These are phyloP conservation scores for Flaveria sonorensis DNA, from an alignment of 129 eudicot genomes.

Conservation along the genomic window DNA sequence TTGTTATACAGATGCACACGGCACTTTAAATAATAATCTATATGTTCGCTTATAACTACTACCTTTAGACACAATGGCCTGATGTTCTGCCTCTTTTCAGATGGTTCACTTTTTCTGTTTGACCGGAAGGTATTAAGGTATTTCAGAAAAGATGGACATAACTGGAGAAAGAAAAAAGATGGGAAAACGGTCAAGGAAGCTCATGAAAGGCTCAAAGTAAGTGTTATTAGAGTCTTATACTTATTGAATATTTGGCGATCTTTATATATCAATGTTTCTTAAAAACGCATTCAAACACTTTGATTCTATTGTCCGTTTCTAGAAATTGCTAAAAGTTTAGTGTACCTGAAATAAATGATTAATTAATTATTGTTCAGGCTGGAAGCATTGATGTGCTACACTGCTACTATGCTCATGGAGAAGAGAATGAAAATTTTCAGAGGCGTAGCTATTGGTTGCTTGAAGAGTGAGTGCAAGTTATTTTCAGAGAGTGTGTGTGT, in stretches of 20 bases:
- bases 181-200: constrained; percentile 99
- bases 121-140: constrained; percentile 94
- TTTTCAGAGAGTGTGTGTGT: constrained; percentile 11
- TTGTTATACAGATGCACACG: not conserved
- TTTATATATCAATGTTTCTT: not conserved
- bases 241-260: not conserved
- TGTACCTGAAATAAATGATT: constrained; percentile 8
- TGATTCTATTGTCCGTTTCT: not conserved
- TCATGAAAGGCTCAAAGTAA: constrained; percentile 96
- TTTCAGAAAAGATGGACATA: constrained; percentile 96
- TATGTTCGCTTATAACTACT: not conserved
- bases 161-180: constrained; percentile 97
- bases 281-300: not conserved
- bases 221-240: constrained; percentile 22
- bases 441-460: constrained; percentile 99
- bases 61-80: constrained; percentile 19
- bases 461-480: constrained; percentile 78
- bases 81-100: constrained; percentile 47
- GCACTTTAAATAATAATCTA: not conserved
- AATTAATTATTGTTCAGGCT: constrained; percentile 55
- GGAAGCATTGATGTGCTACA: constrained; percentile 97
- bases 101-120: constrained; percentile 97
- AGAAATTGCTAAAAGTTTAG: constrained; percentile 12
- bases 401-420: constrained; percentile 99
- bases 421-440: constrained; percentile 89